phyloP scores from a whole-genome alignment of 768 basidiomycete species.

The Xerocomellus dryophilus region DNA sequence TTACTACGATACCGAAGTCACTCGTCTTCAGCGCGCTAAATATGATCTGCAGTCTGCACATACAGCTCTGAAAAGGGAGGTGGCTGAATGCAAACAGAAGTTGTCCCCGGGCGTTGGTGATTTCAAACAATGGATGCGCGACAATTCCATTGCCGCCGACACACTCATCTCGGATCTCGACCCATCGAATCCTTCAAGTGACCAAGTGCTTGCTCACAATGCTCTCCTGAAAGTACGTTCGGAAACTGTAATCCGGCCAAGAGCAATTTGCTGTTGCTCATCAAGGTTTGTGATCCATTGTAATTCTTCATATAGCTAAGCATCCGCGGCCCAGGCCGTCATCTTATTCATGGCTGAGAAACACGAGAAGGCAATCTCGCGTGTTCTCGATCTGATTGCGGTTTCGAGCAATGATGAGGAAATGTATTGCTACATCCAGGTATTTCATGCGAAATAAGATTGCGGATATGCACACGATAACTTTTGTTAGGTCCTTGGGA shows the following conservation, averaged over 20 bases:
- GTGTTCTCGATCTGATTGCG: no score
- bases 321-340: no score
- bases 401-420: no score
- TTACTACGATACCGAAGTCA: no score
- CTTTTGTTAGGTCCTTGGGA: not conserved
- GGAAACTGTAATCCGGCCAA: not conserved
- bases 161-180: no score
- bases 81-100: no score
- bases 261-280: constrained; percentile 1
- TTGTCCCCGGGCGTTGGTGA: not conserved
- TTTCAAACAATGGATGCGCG: not conserved
- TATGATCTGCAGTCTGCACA: no score
- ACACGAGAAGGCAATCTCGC: no score
- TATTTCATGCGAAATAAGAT: not conserved
- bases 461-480: not conserved
- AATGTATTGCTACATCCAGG: not conserved
- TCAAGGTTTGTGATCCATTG: not conserved
- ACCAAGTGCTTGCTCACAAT: not conserved
- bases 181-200: not conserved
- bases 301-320: not conserved
- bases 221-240: not conserved
- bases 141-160: no score
- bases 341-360: no score
- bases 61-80: no score
- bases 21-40: no score